Evolutionary conservation across 345 rosid genomes (phyloP), one percentile per base, ranked within the genome.

Genomic region (Eutrema yunnanense): DNA sequence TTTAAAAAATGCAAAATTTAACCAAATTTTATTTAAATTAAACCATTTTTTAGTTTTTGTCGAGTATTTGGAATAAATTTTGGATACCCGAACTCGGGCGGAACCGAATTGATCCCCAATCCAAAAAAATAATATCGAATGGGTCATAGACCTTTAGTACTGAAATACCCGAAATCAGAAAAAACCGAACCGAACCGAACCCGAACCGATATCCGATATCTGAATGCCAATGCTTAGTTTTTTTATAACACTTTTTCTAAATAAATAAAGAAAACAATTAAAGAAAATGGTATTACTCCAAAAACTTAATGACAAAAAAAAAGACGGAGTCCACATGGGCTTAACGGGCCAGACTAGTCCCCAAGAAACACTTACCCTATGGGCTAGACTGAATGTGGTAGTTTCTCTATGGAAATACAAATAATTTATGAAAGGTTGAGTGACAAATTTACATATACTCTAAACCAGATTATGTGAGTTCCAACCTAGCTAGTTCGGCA

Each of bases 351-450:
- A 48, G 34, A 6, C 60, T 44, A 52, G 22, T 10, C 6, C 13
- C 44, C 32, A 11, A 56, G 3, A 32, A 41, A 44, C 55, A 59
- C n/a, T 46, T 27, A 8, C 2, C 42, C 10, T 44, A 51, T 67
- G 73, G 78, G 78, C 73, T 52, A 58, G 27, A 34, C 14, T 38
- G 16, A 37, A 59, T 59, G 14, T 57, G 32, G 2, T 36, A 16
- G 2, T 16, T 51, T 47, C 29, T 38, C 29, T 38, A 19, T n/a
- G 30, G 4, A 50, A 11, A 19, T 19, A 12, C 42, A 40, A 49
- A 50, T 30, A 60, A 2, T 60, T 41, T 62, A 14, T 16, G 2
- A 38, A 53, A 41, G 6, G 34, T 50, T 16, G 51, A 6, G 60
- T 71, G 7, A 61, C 62, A 72, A 53, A 13, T 43, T 44, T 41